A percentile compares a stretch with the other conserved stretches of the same genome.
Evolutionary conservation across 2,329 filamentous ascomycete species (phyloP).

Genomic region (Zasmidium cellare): DNA sequence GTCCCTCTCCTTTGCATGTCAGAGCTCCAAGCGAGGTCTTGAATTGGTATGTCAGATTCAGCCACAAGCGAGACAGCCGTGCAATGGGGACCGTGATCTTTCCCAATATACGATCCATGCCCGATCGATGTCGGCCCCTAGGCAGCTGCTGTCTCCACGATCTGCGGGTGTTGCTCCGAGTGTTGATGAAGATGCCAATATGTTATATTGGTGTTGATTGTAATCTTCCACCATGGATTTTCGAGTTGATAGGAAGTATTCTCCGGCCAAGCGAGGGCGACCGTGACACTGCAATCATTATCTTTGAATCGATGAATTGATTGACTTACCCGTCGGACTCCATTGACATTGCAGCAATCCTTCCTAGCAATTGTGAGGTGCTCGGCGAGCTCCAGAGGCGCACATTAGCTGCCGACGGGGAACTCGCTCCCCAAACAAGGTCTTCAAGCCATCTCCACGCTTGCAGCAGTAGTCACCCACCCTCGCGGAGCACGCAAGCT

Average conservation of each 20-base stretch:
- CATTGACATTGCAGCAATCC: not conserved
- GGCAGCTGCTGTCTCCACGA: not conserved
- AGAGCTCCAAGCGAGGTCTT: not conserved
- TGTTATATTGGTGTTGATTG: not conserved
- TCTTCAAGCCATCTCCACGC: not conserved
- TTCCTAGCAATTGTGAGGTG: not conserved
- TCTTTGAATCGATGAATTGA: not conserved
- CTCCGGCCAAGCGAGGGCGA: not conserved
- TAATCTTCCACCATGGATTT: not conserved
- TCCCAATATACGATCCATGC: not conserved
- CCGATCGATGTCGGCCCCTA: not conserved
- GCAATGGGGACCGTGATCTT: not conserved
- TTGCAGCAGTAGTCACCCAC: not conserved
- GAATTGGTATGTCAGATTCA: not conserved
- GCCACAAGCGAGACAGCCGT: not conserved
- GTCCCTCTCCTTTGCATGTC: not conserved
- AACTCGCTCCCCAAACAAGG: not conserved
- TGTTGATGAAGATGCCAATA: not conserved
- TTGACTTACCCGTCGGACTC: not conserved
- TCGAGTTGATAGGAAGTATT: not conserved
- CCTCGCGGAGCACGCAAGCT: not conserved
- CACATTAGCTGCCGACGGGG: not conserved
- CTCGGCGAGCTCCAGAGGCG: not conserved
- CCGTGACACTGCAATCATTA: not conserved
- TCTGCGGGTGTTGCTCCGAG: not conserved